These are phyloP conservation scores for Saccharomyces hybrid DNA, from an alignment of 1,139 yeast species.

Conservation along the genomic window DNA sequence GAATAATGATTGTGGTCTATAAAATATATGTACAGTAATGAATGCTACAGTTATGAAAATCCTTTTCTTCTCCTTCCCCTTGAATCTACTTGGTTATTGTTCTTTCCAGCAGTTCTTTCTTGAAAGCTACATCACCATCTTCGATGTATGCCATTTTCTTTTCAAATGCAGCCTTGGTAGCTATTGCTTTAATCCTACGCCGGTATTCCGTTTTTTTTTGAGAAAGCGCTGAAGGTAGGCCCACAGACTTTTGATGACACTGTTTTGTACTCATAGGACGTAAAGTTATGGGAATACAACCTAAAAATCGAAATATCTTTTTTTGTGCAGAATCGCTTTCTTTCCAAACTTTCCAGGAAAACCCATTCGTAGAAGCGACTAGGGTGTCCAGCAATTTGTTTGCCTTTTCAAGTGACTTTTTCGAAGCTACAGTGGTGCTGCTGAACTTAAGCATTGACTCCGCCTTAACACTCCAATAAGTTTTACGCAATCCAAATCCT, in stretches of 20 bases:
- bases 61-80: background rate
- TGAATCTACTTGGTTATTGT: slow-evolving; percentile 4
- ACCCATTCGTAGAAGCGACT: slow-evolving; percentile 1
- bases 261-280: background rate
- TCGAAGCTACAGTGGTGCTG: background rate
- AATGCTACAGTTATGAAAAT: background rate
- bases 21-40: background rate
- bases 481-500: slow-evolving; percentile 9
- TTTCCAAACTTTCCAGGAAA: slow-evolving; percentile 16
- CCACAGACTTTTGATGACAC: background rate
- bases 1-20: background rate
- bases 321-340: slow-evolving; percentile 10
- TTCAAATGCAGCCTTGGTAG: slow-evolving; percentile 21
- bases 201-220: slow-evolving; percentile 16
- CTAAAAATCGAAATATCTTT: slow-evolving; percentile 17
- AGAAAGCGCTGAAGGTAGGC: background rate
- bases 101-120: slow-evolving; percentile 16
- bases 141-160: slow-evolving; percentile 20
- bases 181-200: slow-evolving; percentile 17
- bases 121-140: slow-evolving; percentile 20
- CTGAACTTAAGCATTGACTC: slow-evolving; percentile 17
- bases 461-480: slow-evolving; percentile 25
- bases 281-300: slow-evolving; percentile 19
- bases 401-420: slow-evolving; percentile 7
- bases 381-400: slow-evolving; percentile 4